These are phyloP conservation scores for Blumeriella jaapii DNA, from an alignment of 2,329 filamentous ascomycete species.

Conservation along the genomic window DNA sequence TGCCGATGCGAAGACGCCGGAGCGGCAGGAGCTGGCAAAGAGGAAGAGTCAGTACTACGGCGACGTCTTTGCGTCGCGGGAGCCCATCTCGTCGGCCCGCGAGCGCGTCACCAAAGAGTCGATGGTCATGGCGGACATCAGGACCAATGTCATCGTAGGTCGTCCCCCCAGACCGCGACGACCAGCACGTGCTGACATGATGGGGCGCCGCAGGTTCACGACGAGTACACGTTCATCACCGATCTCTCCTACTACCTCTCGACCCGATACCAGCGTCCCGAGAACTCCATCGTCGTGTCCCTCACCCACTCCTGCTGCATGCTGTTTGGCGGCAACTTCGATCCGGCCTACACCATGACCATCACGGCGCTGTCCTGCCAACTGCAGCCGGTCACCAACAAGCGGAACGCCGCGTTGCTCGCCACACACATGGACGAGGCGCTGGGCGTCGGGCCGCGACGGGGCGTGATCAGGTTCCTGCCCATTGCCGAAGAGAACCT, in stretches of 20 bases:
- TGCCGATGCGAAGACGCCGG: slow-evolving; percentile 20
- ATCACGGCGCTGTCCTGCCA: slow-evolving; percentile 59
- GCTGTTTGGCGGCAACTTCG: slow-evolving; percentile 61
- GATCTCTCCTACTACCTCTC: slow-evolving; percentile 64
- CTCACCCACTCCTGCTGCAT: slow-evolving; percentile 68
- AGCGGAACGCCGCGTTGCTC: slow-evolving; percentile 66
- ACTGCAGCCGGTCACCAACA: slow-evolving; percentile 64
- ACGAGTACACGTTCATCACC: slow-evolving; percentile 64
- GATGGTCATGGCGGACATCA: slow-evolving; percentile 51
- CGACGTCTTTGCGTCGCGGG: slow-evolving; percentile 27
- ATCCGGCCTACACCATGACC: slow-evolving; percentile 68
- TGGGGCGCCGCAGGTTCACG: slow-evolving; percentile 54
- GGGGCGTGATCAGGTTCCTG: slow-evolving; percentile 64
- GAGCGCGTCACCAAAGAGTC: slow-evolving; percentile 25
- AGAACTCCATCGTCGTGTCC: slow-evolving; percentile 62
- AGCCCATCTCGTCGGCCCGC: slow-evolving; percentile 20
- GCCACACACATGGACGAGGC: slow-evolving; percentile 64
- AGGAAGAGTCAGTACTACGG: slow-evolving; percentile 26
- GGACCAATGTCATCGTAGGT: slow-evolving; percentile 51
- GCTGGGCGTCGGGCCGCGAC: slow-evolving; percentile 50
- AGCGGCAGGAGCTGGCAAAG: slow-evolving; percentile 21
- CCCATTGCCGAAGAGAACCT: slow-evolving; percentile 59
- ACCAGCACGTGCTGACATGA: slow-evolving; percentile 15
- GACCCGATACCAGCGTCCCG: slow-evolving; percentile 61
- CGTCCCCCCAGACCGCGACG: slow-evolving; percentile 10